phyloP scores from a whole-genome alignment of 345 rosid species.

The Durio zibethinus region DNA sequence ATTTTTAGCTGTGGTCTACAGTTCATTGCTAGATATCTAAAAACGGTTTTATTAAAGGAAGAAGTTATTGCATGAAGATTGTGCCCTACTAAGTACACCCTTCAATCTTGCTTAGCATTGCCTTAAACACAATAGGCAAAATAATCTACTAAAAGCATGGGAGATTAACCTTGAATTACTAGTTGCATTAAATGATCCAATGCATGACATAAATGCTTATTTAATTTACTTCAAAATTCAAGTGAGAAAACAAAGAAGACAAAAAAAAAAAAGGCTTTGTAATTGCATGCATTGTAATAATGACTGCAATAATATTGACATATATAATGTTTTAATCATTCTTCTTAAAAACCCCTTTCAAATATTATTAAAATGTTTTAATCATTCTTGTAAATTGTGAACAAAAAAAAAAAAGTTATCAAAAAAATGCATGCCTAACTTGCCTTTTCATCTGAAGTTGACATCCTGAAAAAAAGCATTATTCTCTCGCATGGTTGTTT shows the following conservation, averaged over 20 bases:
- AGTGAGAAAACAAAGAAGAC: background rate
- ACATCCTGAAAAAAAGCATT: constrained; percentile 1
- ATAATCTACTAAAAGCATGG: background rate
- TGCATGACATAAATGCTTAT: constrained; percentile 1
- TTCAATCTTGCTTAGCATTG: background rate
- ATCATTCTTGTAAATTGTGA: constrained; percentile 1
- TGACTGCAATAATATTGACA: background rate
- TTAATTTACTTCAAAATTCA: background rate
- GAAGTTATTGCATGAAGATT: constrained; percentile 3
- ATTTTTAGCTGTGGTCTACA: background rate
- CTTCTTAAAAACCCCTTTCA: background rate
- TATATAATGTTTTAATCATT: background rate
- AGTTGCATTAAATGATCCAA: background rate
- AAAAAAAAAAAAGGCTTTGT: background rate
- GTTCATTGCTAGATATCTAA: background rate
- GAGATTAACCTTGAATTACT: background rate
- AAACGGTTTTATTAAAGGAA: background rate
- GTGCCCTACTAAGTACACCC: background rate
- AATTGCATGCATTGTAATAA: background rate
- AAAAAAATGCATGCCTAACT: background rate
- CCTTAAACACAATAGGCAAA: constrained; percentile 4
- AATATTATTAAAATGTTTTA: background rate
- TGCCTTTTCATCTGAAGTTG: background rate
- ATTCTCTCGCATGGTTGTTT: constrained; percentile 1
- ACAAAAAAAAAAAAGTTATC: background rate